phyloP scores from a whole-genome alignment of 1,284 basidiomycete species.

The Tilletia walkeri region DNA sequence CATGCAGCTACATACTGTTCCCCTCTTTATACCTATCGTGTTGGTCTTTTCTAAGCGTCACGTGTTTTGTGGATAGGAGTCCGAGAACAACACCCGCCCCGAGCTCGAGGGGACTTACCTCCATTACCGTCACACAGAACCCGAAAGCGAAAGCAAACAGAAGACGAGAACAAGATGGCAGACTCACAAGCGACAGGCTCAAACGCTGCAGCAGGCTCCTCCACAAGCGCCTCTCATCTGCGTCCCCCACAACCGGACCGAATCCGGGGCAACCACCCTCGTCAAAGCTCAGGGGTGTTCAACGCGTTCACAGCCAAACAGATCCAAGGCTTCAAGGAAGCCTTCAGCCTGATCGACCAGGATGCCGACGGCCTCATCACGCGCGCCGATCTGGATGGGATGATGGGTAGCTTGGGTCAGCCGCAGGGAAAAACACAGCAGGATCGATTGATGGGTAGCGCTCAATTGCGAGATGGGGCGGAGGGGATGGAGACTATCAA shows the following conservation, averaged over 20 bases:
- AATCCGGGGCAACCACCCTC: slow-evolving; percentile 31
- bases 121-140: not conserved
- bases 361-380: slow-evolving; percentile 55
- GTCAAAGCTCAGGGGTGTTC: slow-evolving; percentile 46
- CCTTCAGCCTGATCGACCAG: slow-evolving; percentile 57
- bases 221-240: slow-evolving; percentile 9
- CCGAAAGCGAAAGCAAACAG: not conserved
- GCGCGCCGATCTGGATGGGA: slow-evolving; percentile 44
- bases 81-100: no score
- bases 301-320: slow-evolving; percentile 51
- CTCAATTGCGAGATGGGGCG: slow-evolving; percentile 15
- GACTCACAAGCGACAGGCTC: not conserved
- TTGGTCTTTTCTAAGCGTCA: no score
- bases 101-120: no score
- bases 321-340: slow-evolving; percentile 57
- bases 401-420: slow-evolving; percentile 52
- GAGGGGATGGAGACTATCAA: slow-evolving; percentile 30
- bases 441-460: slow-evolving; percentile 2
- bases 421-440: slow-evolving; percentile 6
- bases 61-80: no score
- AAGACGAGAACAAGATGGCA: not conserved
- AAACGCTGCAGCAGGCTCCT: slow-evolving; percentile 14
- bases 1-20: no score
- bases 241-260: slow-evolving; percentile 6
- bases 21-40: no score